These are phyloP conservation scores for Mycena maculata DNA, from an alignment of 768 basidiomycete genomes.

Conservation along the genomic window DNA sequence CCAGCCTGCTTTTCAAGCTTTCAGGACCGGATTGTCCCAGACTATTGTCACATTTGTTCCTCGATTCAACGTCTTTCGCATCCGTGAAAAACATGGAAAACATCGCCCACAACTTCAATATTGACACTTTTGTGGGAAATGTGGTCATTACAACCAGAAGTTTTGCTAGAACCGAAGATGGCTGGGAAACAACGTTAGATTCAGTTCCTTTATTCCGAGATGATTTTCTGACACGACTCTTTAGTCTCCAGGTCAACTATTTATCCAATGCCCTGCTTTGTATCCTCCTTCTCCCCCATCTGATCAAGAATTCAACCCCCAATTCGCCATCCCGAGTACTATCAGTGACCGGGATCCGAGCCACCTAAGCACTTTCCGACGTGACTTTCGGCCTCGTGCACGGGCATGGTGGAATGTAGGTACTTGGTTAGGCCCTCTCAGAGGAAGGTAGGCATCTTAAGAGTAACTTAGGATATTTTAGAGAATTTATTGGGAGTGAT, in stretches of 20 bases:
- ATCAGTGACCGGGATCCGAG: no score
- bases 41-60: neutral
- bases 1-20: neutral
- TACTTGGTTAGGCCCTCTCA: no score
- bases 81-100: slow-evolving; percentile 7
- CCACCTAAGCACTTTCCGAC: no score
- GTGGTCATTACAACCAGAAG: slow-evolving; percentile 14
- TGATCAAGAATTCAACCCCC: slow-evolving; percentile 43
- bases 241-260: slow-evolving; percentile 51
- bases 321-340: slow-evolving; percentile 39
- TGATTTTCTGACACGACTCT: neutral
- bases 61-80: slow-evolving; percentile 17
- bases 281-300: slow-evolving; percentile 49
- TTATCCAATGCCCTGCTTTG: slow-evolving; percentile 49
- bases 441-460: no score
- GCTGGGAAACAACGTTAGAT: slow-evolving; percentile 50
- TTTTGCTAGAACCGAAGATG: slow-evolving; percentile 46
- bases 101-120: neutral
- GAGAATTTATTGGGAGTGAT: no score
- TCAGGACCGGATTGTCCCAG: neutral
- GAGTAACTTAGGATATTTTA: no score
- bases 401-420: no score
- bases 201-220: neutral
- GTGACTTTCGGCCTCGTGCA: no score
- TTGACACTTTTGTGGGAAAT: slow-evolving; percentile 19